These are phyloP conservation scores for Trichomonascaceae sp. DNA, from an alignment of 1,139 yeast genomes.

Conservation along the genomic window DNA sequence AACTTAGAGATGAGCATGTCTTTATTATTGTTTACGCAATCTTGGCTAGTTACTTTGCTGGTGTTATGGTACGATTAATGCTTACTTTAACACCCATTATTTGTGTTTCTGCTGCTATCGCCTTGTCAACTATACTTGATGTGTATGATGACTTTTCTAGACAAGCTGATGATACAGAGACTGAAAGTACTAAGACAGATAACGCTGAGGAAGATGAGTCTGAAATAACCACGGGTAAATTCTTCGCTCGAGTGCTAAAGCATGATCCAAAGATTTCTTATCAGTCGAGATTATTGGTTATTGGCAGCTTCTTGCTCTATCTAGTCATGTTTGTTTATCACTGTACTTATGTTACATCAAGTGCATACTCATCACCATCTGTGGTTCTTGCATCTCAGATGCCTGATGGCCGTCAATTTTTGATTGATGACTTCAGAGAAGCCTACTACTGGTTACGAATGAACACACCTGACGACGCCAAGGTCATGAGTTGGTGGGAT, in stretches of 20 bases:
- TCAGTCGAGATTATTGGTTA: constrained; percentile 55
- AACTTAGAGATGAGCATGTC: constrained; percentile 84
- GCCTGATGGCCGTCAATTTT: constrained; percentile 77
- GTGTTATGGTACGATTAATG: constrained; percentile 99
- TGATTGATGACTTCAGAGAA: constrained; percentile 97
- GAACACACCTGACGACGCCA: constrained; percentile 95
- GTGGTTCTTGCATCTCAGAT: constrained; percentile 83
- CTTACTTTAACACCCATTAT: constrained; percentile 92
- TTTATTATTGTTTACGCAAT: constrained; percentile 88
- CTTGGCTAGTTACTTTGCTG: constrained; percentile 93
- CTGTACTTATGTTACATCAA: constrained; percentile 96
- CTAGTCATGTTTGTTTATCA: constrained; percentile 81
- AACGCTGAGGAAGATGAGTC: constrained; percentile 15
- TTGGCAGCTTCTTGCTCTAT: constrained; percentile 68
- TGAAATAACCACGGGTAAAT: constrained; percentile 9
- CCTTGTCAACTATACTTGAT: constrained; percentile 78
- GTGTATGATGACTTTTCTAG: constrained; percentile 62
- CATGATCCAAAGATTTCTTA: constrained; percentile 31
- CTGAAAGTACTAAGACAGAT: constrained; percentile 11
- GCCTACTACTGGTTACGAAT: constrained; percentile 98
- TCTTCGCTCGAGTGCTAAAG: constrained; percentile 11
- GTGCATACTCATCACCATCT: constrained; percentile 95
- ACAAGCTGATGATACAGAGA: constrained; percentile 11
- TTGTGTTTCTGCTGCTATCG: constrained; percentile 86
- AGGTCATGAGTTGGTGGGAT: constrained; percentile 99